phyloP scores from a whole-genome alignment of 306 rosid genomes.

The Sophora flavescens region DNA sequence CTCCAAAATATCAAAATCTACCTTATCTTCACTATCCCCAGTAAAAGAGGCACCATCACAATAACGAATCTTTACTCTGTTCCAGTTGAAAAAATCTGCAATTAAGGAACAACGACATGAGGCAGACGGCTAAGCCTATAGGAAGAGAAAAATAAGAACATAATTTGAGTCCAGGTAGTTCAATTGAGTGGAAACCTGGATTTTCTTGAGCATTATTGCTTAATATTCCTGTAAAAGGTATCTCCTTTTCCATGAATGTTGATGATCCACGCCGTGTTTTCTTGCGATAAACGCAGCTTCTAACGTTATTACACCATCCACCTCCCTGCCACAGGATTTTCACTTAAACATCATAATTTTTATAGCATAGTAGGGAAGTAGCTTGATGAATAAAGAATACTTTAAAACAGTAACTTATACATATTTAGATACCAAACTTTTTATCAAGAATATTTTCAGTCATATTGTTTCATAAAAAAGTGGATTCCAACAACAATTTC shows the following conservation, averaged over 20 bases:
- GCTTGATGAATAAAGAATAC: conserved; percentile 17
- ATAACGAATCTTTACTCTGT: conserved; percentile 88
- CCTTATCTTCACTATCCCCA: conserved; percentile 81
- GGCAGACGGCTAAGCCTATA: conserved; percentile 13
- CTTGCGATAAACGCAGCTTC: conserved; percentile 77
- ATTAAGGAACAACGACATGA: conserved; percentile 38
- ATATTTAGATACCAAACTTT: background rate
- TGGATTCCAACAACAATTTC: background rate
- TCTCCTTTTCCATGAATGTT: conserved; percentile 74
- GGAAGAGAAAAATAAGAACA: conserved; percentile 10
- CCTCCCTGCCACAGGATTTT: conserved; percentile 82
- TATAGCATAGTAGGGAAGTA: conserved; percentile 1
- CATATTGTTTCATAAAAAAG: background rate
- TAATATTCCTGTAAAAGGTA: conserved; percentile 80
- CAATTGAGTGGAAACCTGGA: conserved; percentile 66
- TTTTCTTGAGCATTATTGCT: conserved; percentile 77
- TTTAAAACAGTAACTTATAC: conserved; percentile 12
- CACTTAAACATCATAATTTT: conserved; percentile 33
- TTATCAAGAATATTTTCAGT: background rate
- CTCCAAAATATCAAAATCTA: conserved; percentile 32
- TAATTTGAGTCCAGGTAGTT: conserved; percentile 27
- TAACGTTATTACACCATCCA: conserved; percentile 86
- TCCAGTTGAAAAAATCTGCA: conserved; percentile 94
- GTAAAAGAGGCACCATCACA: conserved; percentile 97
- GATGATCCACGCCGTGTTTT: conserved; percentile 81